Percentiles rank a stretch among this genome's conserved stretches.
phyloP scores from a whole-genome alignment of 1,139 yeast genomes.

The Taphrina sp. region DNA sequence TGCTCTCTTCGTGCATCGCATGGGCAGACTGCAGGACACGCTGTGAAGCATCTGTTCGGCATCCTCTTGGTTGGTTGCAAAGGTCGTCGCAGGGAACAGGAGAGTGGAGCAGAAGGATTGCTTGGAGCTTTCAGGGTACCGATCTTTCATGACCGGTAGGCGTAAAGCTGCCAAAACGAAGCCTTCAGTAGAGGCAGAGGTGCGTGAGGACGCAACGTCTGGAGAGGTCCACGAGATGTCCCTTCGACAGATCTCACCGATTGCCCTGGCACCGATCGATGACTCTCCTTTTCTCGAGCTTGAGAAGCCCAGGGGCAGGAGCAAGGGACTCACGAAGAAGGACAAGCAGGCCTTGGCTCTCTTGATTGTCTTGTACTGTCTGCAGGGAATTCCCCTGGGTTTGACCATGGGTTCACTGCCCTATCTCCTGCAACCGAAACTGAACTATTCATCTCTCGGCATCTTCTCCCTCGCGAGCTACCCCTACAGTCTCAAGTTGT shows the following conservation, averaged over 20 bases:
- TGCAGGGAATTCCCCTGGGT: conserved; percentile 96
- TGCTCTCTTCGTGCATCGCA: too few species aligned
- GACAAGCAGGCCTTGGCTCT: conserved; percentile 31
- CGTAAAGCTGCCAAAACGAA: too few species aligned
- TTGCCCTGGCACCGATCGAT: background rate
- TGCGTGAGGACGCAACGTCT: too few species aligned
- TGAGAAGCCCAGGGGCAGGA: conserved; percentile 25
- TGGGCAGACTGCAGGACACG: too few species aligned
- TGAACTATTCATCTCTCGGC: conserved; percentile 89
- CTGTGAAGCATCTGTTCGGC: too few species aligned
- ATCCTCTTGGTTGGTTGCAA: too few species aligned
- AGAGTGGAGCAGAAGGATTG: too few species aligned
- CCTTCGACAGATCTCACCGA: conserved; percentile 18
- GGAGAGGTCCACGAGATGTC: too few species aligned
- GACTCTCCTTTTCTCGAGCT: conserved; percentile 17
- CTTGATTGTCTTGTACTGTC: conserved; percentile 37
- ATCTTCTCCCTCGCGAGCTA: conserved; percentile 87
- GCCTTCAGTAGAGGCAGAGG: too few species aligned
- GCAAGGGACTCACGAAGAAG: conserved; percentile 19
- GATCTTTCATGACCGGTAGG: too few species aligned
- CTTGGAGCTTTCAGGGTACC: too few species aligned
- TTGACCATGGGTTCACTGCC: conserved; percentile 96
- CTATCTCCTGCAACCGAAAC: conserved; percentile 73
- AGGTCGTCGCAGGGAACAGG: too few species aligned
- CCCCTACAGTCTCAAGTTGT: conserved; percentile 84